phyloP scores from a whole-genome alignment of 2,329 filamentous ascomycete species.

The Exophiala sp. region DNA sequence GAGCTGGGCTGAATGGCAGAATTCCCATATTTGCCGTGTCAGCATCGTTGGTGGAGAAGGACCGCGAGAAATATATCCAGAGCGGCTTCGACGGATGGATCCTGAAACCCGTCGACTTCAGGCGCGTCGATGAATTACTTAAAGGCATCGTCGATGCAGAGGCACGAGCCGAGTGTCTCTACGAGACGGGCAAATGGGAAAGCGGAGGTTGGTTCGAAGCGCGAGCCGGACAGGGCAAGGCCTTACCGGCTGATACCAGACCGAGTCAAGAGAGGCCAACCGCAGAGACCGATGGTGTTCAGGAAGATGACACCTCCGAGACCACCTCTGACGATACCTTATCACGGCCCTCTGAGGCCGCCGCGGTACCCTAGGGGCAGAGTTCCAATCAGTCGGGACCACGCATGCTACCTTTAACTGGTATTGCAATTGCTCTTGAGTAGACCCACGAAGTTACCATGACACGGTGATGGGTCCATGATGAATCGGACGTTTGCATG shows the following conservation, averaged over 20 bases:
- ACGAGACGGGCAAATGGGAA: conserved; percentile 70
- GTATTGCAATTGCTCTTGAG: no score
- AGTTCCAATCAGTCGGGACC: no score
- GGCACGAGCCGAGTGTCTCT: conserved; percentile 57
- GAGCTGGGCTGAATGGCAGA: conserved; percentile 57
- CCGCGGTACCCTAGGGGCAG: background rate
- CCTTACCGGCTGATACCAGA: conserved; percentile 26
- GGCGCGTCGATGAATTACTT: conserved; percentile 63
- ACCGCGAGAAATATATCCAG: conserved; percentile 63
- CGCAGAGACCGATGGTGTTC: background rate
- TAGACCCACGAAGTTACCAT: no score
- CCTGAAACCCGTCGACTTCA: conserved; percentile 79
- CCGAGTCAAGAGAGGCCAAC: conserved; percentile 26
- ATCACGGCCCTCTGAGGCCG: background rate
- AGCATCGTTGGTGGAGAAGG: conserved; percentile 67
- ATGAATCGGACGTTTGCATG: no score
- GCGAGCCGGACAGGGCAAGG: conserved; percentile 28
- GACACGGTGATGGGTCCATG: no score
- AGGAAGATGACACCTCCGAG: background rate
- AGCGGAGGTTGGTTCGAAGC: conserved; percentile 73
- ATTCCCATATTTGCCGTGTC: conserved; percentile 83
- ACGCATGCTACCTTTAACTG: background rate
- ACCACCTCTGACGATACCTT: background rate
- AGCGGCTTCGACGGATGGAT: conserved; percentile 89
- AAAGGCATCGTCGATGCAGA: conserved; percentile 60